Conservation (phyloP, 495 filamentous ascomycete species). For the Penicillium diatomitis region DNA sequence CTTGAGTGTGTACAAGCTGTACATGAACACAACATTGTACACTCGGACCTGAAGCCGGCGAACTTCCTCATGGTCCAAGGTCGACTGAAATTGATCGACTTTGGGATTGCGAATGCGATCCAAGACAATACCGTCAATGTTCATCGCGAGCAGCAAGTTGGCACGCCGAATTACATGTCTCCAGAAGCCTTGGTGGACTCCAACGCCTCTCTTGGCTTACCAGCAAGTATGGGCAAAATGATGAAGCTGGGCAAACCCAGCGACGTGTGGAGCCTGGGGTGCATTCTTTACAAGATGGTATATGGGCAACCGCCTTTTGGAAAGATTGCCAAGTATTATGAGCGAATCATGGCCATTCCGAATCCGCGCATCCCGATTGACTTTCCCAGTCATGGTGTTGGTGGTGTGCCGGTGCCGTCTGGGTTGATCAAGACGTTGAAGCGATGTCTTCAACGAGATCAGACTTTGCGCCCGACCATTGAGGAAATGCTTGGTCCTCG, state of each 20-base stretch:
- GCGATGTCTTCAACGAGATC: constrained; percentile 72
- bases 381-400: constrained; percentile 67
- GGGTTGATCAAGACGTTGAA: constrained; percentile 65
- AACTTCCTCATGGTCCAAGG: constrained; percentile 88
- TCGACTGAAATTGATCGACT: constrained; percentile 81
- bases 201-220: constrained; percentile 53
- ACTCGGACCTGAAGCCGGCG: constrained; percentile 92
- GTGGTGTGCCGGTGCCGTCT: constrained; percentile 59
- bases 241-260: constrained; percentile 95
- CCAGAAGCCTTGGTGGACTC: constrained; percentile 88
- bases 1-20: constrained; percentile 88
- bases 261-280: constrained; percentile 93
- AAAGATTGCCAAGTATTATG: constrained; percentile 78
- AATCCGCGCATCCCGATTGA: constrained; percentile 77
- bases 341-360: constrained; percentile 69
- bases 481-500: constrained; percentile 59
- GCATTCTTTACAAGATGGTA: constrained; percentile 95
- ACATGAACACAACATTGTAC: constrained; percentile 82
- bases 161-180: constrained; percentile 98
- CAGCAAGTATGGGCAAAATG: constrained; percentile 55
- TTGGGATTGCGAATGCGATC: constrained; percentile 96
- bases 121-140: constrained; percentile 96
- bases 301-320: constrained; percentile 90
- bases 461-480: constrained; percentile 65
- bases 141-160: constrained; percentile 88